phyloP scores from a whole-genome alignment of 2,329 filamentous ascomycete species.

The Alternaria sp. region DNA sequence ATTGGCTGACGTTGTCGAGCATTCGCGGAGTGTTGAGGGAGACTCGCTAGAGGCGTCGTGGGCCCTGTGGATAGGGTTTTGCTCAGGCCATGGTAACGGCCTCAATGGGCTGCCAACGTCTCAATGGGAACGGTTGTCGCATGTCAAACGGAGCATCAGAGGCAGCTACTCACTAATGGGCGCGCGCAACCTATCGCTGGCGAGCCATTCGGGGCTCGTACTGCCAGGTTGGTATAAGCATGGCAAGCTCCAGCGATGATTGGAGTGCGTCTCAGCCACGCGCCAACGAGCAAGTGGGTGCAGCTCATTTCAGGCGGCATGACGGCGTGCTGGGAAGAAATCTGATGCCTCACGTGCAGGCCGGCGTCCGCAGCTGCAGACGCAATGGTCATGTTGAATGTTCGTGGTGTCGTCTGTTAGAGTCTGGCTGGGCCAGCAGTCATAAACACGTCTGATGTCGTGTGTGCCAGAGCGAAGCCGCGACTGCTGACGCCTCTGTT shows the following conservation, averaged over 20 bases:
- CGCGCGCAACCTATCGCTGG: not conserved
- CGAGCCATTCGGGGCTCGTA: conserved; percentile 1
- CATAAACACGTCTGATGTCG: not conserved
- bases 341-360: conserved; percentile 34
- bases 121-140: conserved; percentile 6
- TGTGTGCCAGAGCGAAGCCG: conserved; percentile 12
- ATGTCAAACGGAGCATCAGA: conserved; percentile 8
- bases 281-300: conserved; percentile 33
- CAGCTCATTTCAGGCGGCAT: conserved; percentile 23
- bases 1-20: conserved; percentile 19
- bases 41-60: conserved; percentile 5
- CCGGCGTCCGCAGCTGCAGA: conserved; percentile 21
- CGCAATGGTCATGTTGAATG: conserved; percentile 12
- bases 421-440: not conserved
- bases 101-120: conserved; percentile 4
- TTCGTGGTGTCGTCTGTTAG: not conserved
- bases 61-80: conserved; percentile 1
- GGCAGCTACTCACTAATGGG: conserved; percentile 2
- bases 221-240: conserved; percentile 6
- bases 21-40: conserved; percentile 11
- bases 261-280: conserved; percentile 32
- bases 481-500: conserved; percentile 36
- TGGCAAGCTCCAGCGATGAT: conserved; percentile 15
- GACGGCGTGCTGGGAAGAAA: conserved; percentile 29
- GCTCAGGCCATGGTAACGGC: conserved; percentile 9